Evolutionary conservation across 83 land plant genomes (phyloP), one percentile per base, ranked within the genome.

Genomic region (Diphasiastrum complanatum): DNA sequence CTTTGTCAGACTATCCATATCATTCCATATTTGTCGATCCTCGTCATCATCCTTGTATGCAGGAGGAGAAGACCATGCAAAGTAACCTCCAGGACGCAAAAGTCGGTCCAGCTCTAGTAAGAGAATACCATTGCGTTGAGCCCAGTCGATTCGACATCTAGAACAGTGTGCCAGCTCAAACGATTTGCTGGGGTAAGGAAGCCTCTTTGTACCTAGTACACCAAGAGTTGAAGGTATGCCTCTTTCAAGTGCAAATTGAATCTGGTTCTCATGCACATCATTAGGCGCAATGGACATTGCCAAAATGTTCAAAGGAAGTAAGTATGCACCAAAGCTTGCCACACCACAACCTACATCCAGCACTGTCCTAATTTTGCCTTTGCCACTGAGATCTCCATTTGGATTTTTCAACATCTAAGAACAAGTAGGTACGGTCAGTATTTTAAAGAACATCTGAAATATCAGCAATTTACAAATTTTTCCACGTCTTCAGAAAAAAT

Each of bases 341-440:
- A 91, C 97, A n/a, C 97, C 95, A 77, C 97, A 91, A 24, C 97
- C 97, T 5, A 91, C 86, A 74, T 91, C 97, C 45, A 87, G 72
- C 45, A 87, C 95, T 26, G 82, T 91, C 5, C 97, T 76, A 26
- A 91, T 68, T 5, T 75, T 79, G 11, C 97, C 97, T 43, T 71
- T 82, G 54, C 78, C 73, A 71, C 77, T 79, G 54, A 91, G 80
- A 34, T 77, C 80, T 38, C 79, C 90, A 45, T 71, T 67, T 35
- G 81, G 82, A 69, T 83, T 80, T 56, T 79, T 83, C 45, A 91
- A 78, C 97, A 91, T 91, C 97, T 91, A 75, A 27, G 16, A 55
- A 0, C 16, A 14, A 51, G 23, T 6, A 49, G 41, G n/a, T 29
- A 33, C 33, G 2, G 2, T 29, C 10, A 32, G 28, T 45, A 69